phyloP scores from a whole-genome alignment of 192 early-diverging fungal species.

The Coemansia reversa region DNA sequence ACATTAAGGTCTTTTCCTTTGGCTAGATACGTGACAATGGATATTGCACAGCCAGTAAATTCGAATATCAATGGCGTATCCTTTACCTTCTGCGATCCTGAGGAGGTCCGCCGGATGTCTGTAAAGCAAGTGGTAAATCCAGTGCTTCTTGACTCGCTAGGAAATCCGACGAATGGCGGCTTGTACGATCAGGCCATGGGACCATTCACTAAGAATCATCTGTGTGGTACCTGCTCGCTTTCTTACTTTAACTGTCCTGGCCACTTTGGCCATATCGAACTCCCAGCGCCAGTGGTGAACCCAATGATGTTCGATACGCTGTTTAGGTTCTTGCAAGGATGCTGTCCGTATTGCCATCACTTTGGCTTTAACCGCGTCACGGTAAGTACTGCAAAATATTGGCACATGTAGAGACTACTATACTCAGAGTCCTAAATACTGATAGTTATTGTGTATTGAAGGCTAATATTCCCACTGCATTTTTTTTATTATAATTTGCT shows the following conservation, averaged over 20 bases:
- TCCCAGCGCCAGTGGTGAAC: conserved; percentile 85
- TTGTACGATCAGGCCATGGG: conserved; percentile 94
- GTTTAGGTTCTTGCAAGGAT: conserved; percentile 79
- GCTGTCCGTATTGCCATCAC: conserved; percentile 88
- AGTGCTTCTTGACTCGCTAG: conserved; percentile 79
- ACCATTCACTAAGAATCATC: conserved; percentile 77
- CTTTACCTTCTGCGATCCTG: conserved; percentile 87
- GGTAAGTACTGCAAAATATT: conserved; percentile 15
- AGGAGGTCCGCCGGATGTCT: conserved; percentile 88
- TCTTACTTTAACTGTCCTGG: conserved; percentile 85
- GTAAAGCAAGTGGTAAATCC: conserved; percentile 94
- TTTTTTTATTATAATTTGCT: neutral
- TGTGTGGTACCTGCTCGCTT: conserved; percentile 83
- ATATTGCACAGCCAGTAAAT: conserved; percentile 82
- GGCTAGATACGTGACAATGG: conserved; percentile 54
- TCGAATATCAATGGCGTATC: conserved; percentile 80
- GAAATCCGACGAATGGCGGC: conserved; percentile 88
- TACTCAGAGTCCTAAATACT: neutral
- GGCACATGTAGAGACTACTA: neutral
- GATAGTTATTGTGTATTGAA: neutral
- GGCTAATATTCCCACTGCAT: neutral
- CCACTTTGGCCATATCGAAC: conserved; percentile 96
- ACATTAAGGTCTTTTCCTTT: neutral
- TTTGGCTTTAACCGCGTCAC: conserved; percentile 59
- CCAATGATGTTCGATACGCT: conserved; percentile 93